phyloP scores from a whole-genome alignment of 768 basidiomycete species.

The Mrakia frigida region DNA sequence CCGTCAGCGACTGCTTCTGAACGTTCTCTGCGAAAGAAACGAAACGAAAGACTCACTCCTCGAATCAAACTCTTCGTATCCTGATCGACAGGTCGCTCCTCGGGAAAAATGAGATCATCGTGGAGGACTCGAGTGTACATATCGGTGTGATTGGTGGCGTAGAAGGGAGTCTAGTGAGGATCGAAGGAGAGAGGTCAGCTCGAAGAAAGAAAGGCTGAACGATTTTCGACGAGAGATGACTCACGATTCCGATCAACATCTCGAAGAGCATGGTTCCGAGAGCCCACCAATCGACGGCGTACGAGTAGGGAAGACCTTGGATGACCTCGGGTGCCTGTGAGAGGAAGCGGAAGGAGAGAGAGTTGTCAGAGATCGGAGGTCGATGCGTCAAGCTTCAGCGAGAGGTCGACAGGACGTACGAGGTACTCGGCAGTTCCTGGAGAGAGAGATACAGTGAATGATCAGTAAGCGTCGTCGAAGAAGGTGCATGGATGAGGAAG shows the following conservation, averaged over 20 bases:
- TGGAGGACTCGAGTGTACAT: conserved; percentile 92
- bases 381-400: background rate
- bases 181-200: background rate
- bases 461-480: background rate
- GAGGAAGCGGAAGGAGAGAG: background rate
- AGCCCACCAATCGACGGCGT: conserved; percentile 97
- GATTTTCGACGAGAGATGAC: conserved; percentile 45
- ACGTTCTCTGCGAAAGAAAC: background rate
- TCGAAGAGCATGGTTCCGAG: conserved; percentile 94
- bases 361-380: background rate
- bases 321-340: conserved; percentile 83
- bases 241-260: conserved; percentile 89
- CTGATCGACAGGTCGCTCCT: conserved; percentile 85
- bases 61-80: conserved; percentile 93
- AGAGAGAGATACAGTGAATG: background rate
- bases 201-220: background rate
- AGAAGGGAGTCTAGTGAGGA: conserved; percentile 22
- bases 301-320: conserved; percentile 80
- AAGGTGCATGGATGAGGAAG: too few species aligned
- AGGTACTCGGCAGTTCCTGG: conserved; percentile 92
- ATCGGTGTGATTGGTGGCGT: conserved; percentile 49
- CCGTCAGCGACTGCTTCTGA: background rate
- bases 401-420: background rate
- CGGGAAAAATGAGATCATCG: conserved; percentile 82
- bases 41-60: conserved; percentile 58